phyloP scores from a whole-genome alignment of 345 rosid species.

The Leavenworthia alabamica region DNA sequence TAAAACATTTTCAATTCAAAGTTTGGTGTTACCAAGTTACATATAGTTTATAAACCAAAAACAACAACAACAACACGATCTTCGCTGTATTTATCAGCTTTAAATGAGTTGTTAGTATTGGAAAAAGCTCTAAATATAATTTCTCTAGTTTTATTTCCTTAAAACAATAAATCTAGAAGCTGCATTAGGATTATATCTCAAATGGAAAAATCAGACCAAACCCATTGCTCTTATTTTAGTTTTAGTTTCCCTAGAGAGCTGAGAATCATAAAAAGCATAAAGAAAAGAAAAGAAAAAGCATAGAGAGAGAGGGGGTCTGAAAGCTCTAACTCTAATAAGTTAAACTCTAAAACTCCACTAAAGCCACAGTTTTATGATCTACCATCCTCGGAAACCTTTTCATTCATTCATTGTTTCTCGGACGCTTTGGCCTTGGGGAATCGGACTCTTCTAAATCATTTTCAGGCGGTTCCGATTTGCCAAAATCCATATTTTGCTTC shows the following conservation, averaged over 20 bases:
- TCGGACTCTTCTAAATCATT: conserved; percentile 17
- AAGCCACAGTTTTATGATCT: neutral
- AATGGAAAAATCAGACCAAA: neutral
- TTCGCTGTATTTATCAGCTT: no score
- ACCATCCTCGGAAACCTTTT: neutral
- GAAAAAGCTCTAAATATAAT: neutral
- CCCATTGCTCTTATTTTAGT: conserved; percentile 7
- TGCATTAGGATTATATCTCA: neutral
- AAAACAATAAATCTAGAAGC: neutral
- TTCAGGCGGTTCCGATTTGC: conserved; percentile 28
- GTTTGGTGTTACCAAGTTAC: neutral
- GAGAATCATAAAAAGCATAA: no score
- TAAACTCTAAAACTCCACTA: conserved; percentile 10
- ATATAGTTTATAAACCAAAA: neutral
- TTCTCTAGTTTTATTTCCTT: neutral
- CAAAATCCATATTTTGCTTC: conserved; percentile 51
- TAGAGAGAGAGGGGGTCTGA: neutral
- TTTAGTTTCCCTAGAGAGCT: neutral
- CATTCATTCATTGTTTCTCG: conserved; percentile 40
- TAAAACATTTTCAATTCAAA: neutral
- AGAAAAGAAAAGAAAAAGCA: neutral
- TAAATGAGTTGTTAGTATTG: no score
- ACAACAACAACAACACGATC: no score
- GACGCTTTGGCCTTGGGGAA: conserved; percentile 47
- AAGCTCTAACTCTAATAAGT: conserved; percentile 3